A percentile compares a stretch with the other conserved stretches of the same genome.
phyloP scores from a whole-genome alignment of 192 early-diverging fungal genomes.

The Oehlia diaphana region DNA sequence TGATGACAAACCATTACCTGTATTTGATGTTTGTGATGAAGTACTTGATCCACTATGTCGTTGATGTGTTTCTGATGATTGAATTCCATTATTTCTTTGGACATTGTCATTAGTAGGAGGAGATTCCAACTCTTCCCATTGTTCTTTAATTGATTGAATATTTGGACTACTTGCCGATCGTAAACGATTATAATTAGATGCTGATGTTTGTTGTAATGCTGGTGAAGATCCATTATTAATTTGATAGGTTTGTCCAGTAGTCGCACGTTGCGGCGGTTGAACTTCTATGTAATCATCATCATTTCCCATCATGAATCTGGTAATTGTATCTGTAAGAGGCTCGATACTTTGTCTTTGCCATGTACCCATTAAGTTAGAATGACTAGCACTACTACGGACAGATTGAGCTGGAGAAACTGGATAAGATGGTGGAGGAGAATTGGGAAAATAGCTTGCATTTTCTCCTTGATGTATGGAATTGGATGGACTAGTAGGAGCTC shows the following conservation, averaged over 20 bases:
- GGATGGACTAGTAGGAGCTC: not conserved
- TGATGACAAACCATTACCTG: conserved; percentile 34
- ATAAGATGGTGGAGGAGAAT: conserved; percentile 56
- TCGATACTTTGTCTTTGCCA: conserved; percentile 49
- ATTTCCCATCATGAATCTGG: conserved; percentile 51
- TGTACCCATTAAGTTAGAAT: conserved; percentile 1
- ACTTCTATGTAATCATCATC: conserved; percentile 31
- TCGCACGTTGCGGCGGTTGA: conserved; percentile 35
- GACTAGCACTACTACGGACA: conserved; percentile 37
- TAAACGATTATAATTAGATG: conserved; percentile 33
- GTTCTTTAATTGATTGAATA: conserved; percentile 46
- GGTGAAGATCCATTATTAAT: conserved; percentile 10
- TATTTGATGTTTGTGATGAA: conserved; percentile 13
- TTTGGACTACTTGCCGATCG: conserved; percentile 61
- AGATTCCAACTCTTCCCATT: conserved; percentile 34
- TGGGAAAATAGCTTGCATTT: conserved; percentile 42
- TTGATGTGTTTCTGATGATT: conserved; percentile 7
- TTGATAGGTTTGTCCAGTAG: conserved; percentile 17
- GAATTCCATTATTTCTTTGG: conserved; percentile 36
- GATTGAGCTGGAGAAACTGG: conserved; percentile 51
- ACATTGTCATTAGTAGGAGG: conserved; percentile 36
- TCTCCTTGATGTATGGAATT: conserved; percentile 12
- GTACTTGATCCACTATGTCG: conserved; percentile 23
- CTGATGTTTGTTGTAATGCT: not conserved
- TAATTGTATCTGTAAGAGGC: conserved; percentile 53